Evolutionary conservation across 2,329 filamentous ascomycete genomes (phyloP).

Genomic region (Colletotrichum plurivorum): DNA sequence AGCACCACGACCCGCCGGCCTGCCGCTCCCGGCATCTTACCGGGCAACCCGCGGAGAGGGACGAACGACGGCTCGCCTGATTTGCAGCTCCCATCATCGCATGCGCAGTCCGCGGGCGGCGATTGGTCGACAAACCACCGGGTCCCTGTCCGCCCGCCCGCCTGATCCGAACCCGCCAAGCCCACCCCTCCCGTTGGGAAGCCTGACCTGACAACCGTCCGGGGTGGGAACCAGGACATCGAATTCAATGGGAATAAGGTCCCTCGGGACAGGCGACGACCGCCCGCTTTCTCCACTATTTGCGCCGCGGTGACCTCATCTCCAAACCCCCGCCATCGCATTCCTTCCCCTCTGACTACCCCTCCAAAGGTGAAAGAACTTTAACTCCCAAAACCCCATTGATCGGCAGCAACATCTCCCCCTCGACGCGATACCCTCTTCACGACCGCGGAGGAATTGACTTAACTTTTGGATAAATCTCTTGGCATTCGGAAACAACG

Average conservation of each 20-base stretch:
- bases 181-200: not conserved
- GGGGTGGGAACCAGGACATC: not conserved
- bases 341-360: constrained; percentile 2
- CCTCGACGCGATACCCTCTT: not conserved
- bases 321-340: constrained; percentile 28
- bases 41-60: not conserved
- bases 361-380: constrained; percentile 17
- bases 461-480: not conserved
- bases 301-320: constrained; percentile 33
- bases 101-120: constrained; percentile 7
- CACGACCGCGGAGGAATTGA: not conserved
- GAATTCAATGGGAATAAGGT: not conserved
- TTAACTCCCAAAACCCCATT: constrained; percentile 1
- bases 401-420: not conserved
- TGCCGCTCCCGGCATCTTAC: constrained; percentile 11
- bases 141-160: constrained; percentile 20
- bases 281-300: constrained; percentile 24
- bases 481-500: not conserved
- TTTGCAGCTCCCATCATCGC: not conserved
- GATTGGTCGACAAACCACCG: constrained; percentile 19
- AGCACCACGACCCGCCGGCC: not conserved
- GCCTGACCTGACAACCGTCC: constrained; percentile 19
- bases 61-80: not conserved
- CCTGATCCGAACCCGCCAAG: constrained; percentile 18
- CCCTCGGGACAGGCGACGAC: not conserved